Conservation (phyloP, 2,329 filamentous ascomycete species). For the Myriosclerotinia curreyana region DNA sequence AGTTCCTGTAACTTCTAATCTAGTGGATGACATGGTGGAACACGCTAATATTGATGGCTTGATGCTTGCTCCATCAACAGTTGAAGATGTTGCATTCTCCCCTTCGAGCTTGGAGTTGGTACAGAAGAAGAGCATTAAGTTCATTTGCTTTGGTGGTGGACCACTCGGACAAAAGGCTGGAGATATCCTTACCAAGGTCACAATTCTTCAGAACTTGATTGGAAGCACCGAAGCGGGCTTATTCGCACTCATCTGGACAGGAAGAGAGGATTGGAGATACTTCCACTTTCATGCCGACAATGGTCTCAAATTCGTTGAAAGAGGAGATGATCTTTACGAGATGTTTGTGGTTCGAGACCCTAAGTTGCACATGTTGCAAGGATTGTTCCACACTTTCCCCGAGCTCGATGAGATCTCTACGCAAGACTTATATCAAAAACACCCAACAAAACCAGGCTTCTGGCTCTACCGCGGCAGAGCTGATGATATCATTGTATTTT, state of each 20-base stretch:
- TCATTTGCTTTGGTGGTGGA: constrained; percentile 13
- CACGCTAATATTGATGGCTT: constrained; percentile 5
- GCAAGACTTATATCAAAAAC: constrained; percentile 8
- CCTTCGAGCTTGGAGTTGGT: constrained; percentile 11
- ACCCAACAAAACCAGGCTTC: constrained; percentile 7
- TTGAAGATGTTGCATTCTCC: constrained; percentile 15
- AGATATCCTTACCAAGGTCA: constrained; percentile 14
- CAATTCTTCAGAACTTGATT: constrained; percentile 13
- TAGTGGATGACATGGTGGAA: constrained; percentile 17
- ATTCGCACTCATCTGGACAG: background rate
- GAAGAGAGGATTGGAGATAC: constrained; percentile 15
- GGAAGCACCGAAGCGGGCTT: constrained; percentile 17
- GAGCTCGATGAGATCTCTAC: constrained; percentile 17
- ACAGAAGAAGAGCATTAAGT: constrained; percentile 12
- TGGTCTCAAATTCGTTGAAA: constrained; percentile 6
- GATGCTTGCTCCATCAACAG: constrained; percentile 19
- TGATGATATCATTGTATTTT: constrained; percentile 45
- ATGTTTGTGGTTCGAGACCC: constrained; percentile 6
- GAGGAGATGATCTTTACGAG: constrained; percentile 10
- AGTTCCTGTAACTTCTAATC: constrained; percentile 11
- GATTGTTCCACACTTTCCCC: constrained; percentile 21
- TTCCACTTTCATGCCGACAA: constrained; percentile 16
- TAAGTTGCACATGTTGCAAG: constrained; percentile 13
- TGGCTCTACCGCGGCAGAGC: constrained; percentile 26
- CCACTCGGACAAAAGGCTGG: constrained; percentile 16